phyloP scores from a whole-genome alignment of 2,329 filamentous ascomycete genomes.

The Phaeosphaeriaceae sp. region DNA sequence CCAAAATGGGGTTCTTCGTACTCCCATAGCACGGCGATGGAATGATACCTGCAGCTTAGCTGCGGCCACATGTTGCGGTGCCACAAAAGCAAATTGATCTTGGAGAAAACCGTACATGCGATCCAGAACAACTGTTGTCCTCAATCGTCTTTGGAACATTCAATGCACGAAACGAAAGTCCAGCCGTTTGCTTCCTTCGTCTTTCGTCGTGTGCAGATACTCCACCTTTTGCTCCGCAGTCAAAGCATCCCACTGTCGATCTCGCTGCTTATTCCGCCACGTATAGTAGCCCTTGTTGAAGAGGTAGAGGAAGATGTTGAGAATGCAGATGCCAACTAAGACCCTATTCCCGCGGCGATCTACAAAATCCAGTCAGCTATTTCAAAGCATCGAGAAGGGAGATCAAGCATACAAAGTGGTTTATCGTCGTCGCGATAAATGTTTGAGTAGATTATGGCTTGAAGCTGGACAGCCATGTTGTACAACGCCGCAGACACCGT shows the following conservation, averaged over 20 bases:
- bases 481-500: conserved; percentile 59
- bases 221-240: conserved; percentile 40
- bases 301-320: conserved; percentile 40
- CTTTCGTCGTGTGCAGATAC: conserved; percentile 45
- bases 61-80: too few species aligned
- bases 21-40: too few species aligned
- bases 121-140: too few species aligned
- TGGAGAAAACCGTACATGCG: too few species aligned
- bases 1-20: too few species aligned
- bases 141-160: background rate
- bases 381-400: background rate
- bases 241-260: conserved; percentile 49
- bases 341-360: conserved; percentile 32
- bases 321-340: conserved; percentile 35
- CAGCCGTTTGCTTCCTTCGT: conserved; percentile 46
- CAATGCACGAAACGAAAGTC: conserved; percentile 17
- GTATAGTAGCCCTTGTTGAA: conserved; percentile 45
- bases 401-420: conserved; percentile 7
- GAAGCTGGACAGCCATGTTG: conserved; percentile 40
- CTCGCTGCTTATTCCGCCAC: conserved; percentile 35
- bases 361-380: background rate
- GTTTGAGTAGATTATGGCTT: conserved; percentile 31
- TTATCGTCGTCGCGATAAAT: conserved; percentile 34
- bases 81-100: too few species aligned
- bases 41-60: too few species aligned